These are phyloP conservation scores for Diddensiella transvaalensis DNA, from an alignment of 805 yeast species.

Conservation along the genomic window DNA sequence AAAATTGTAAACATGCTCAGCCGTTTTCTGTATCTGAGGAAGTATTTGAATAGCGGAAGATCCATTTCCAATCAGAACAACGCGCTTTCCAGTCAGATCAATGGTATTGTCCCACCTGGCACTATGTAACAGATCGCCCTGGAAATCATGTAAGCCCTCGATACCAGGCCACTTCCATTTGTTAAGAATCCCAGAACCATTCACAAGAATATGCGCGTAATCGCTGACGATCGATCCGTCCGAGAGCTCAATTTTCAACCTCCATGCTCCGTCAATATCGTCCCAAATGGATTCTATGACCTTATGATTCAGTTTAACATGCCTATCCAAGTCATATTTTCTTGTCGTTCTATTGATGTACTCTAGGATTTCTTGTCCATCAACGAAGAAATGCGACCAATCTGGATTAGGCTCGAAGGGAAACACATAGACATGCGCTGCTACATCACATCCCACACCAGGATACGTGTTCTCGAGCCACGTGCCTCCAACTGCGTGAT, in stretches of 20 bases:
- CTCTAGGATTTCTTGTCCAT: constrained; percentile 25
- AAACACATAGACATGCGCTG: constrained; percentile 29
- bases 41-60: constrained; percentile 36
- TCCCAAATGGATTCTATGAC: constrained; percentile 27
- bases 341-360: constrained; percentile 24
- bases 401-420: constrained; percentile 29
- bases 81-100: constrained; percentile 27
- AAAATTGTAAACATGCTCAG: constrained; percentile 22
- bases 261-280: constrained; percentile 14
- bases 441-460: constrained; percentile 27
- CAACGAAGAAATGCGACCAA: constrained; percentile 27
- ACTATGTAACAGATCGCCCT: constrained; percentile 33
- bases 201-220: constrained; percentile 25
- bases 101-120: constrained; percentile 32
- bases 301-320: constrained; percentile 19
- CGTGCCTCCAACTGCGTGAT: constrained; percentile 30
- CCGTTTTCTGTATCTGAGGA: constrained; percentile 26
- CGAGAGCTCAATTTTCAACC: constrained; percentile 10
- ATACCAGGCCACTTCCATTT: constrained; percentile 30
- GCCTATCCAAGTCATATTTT: constrained; percentile 25
- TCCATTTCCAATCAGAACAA: constrained; percentile 36
- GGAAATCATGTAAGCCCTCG: constrained; percentile 29
- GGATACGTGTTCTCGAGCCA: constrained; percentile 29
- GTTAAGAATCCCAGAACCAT: constrained; percentile 27
- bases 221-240: constrained; percentile 20